Percentiles rank a stretch among this genome's conserved stretches.
phyloP scores from a whole-genome alignment of 75 land plant genomes.

The Cunninghamia lanceolata region DNA sequence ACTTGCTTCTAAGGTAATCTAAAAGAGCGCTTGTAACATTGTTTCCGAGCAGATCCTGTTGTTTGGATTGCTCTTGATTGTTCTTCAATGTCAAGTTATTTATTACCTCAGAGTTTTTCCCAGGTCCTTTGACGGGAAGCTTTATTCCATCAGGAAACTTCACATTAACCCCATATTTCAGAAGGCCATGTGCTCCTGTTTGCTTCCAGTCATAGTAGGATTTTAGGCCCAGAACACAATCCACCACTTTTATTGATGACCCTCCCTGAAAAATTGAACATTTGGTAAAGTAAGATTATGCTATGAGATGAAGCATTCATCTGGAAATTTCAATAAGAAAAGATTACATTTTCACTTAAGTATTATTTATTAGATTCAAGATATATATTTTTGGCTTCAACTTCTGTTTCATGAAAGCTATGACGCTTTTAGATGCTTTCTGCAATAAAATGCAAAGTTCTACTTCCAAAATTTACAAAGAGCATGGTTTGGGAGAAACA shows the following conservation, averaged over 20 bases:
- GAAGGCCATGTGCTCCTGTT: conserved; percentile 57
- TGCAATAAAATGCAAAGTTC: neutral
- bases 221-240: conserved; percentile 64
- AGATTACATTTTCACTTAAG: neutral
- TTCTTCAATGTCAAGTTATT: neutral
- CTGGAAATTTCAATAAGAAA: neutral
- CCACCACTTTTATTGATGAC: conserved; percentile 53
- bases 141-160: conserved; percentile 27
- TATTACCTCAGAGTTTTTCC: neutral
- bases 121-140: conserved; percentile 4
- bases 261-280: conserved; percentile 37
- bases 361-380: neutral
- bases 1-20: conserved; percentile 10
- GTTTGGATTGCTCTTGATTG: conserved; percentile 6
- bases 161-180: conserved; percentile 58
- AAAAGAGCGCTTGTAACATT: conserved; percentile 3
- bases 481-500: neutral
- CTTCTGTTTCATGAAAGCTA: neutral
- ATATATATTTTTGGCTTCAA: neutral
- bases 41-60: conserved; percentile 12
- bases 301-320: neutral
- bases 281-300: neutral
- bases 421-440: neutral
- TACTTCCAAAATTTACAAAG: neutral
- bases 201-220: conserved; percentile 70